Percentiles rank a stretch among this genome's conserved stretches.
These are phyloP conservation scores for Whalleya microplaca DNA, from an alignment of 2,329 filamentous ascomycete genomes.

Conservation along the genomic window DNA sequence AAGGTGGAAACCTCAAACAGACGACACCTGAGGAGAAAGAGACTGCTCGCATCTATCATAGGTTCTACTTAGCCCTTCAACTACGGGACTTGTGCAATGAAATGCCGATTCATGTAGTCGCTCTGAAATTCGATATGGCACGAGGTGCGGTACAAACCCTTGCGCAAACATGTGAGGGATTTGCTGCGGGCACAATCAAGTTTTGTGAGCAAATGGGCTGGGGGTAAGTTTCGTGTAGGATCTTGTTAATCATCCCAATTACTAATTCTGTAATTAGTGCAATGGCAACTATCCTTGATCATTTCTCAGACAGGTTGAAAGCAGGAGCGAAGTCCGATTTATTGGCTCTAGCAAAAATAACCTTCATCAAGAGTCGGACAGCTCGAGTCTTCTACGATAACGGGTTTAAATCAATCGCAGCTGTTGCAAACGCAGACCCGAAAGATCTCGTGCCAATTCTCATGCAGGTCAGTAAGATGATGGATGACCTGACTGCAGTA, in stretches of 20 bases:
- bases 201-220: constrained; percentile 80
- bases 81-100: constrained; percentile 81
- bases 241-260: background rate
- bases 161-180: constrained; percentile 76
- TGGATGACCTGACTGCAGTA: constrained; percentile 9
- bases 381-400: constrained; percentile 77
- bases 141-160: constrained; percentile 73
- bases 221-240: constrained; percentile 50
- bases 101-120: constrained; percentile 69
- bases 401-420: constrained; percentile 69
- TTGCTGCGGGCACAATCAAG: constrained; percentile 78
- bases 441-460: constrained; percentile 72
- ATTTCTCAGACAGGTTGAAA: constrained; percentile 74
- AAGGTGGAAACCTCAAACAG: constrained; percentile 68
- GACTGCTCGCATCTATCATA: constrained; percentile 65
- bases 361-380: constrained; percentile 77
- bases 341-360: constrained; percentile 70
- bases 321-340: constrained; percentile 74
- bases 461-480: constrained; percentile 58
- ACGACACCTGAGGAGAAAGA: constrained; percentile 63
- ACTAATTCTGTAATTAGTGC: constrained; percentile 49
- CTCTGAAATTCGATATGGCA: constrained; percentile 70
- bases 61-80: constrained; percentile 76
- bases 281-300: constrained; percentile 72
- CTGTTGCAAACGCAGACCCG: constrained; percentile 70